Evolutionary conservation across 495 filamentous ascomycete genomes (phyloP).

Genomic region (Trichoderma reesei): DNA sequence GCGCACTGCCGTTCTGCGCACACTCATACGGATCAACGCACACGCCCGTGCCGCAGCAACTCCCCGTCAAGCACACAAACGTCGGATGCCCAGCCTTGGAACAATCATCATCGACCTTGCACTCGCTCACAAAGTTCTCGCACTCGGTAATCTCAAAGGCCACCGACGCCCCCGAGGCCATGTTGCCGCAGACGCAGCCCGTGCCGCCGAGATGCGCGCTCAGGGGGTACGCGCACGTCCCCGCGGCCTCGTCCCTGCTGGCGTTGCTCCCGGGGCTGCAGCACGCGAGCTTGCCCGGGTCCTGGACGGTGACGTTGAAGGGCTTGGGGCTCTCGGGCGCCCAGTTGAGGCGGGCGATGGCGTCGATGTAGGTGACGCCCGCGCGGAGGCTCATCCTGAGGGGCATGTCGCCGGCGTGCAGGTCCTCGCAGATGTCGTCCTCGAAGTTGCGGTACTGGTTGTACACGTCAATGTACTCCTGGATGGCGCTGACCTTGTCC

Average conservation of each 20-base stretch:
- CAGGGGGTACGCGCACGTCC: background rate
- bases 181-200: background rate
- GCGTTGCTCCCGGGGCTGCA: conserved; percentile 2
- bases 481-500: background rate
- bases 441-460: background rate
- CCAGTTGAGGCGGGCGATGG: background rate
- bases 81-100: background rate
- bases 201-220: background rate
- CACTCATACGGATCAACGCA: conserved; percentile 4
- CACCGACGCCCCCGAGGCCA: background rate
- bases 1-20: background rate
- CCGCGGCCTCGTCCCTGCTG: background rate
- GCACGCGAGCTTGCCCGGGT: background rate
- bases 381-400: conserved; percentile 5
- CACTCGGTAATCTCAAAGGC: conserved; percentile 6
- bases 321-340: conserved; percentile 1
- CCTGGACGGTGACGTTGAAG: background rate
- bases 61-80: background rate
- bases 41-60: background rate
- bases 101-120: background rate
- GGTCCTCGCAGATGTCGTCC: conserved; percentile 2
- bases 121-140: conserved; percentile 3
- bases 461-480: conserved; percentile 2
- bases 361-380: background rate
- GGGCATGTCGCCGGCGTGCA: background rate